Evolutionary conservation across 2,329 filamentous ascomycete species (phyloP), one percentile per base, ranked within the genome.

Genomic region (Diaporthe eres): DNA sequence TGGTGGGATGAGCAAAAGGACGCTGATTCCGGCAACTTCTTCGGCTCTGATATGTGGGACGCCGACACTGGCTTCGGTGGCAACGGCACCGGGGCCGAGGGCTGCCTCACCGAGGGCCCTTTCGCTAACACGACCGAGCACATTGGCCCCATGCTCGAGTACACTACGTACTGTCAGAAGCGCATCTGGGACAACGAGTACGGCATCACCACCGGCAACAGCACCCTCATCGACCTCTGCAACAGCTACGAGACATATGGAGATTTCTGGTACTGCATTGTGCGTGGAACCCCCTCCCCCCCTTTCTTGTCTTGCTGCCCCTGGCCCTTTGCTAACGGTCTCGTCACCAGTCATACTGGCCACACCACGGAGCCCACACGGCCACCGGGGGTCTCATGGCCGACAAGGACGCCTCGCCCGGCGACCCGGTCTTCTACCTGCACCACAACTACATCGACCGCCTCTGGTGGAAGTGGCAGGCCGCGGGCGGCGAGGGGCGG

Each of bases 341-440:
- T 19, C 2, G 34, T 19, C 37, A 49, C 25, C 22, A 70, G 51
- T 39, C 65, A 28, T 53, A 42, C 19, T 63, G 72, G 47, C 58
- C 65, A 28, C 72, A 74, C 25, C 60, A 65, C 37, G 72, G 72
- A 3, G 72, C 60, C 34, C 72, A 74, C 37, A 61, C 49, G 6
- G 72, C 53, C 9, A 53, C 55, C 1, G 72, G 72, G 44, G 61
- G 42, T 53, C 63, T 57, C 28, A 73, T 73, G 39, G 44, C 65
- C 28, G 72, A 74, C 61, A 53, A 47, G 25, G 61, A 65, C 49
- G 71, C 77, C 53, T 73, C 68, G 10, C 58, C 74, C 1, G 73
- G 74, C 17, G 83, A 85, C 60, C 83, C 83, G 42, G 80, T 76
- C 12, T 85, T 85, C 76, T 85, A 80, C 68, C 74, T 84, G 0